Percentiles rank a stretch among this genome's conserved stretches.
Evolutionary conservation across 306 rosid species (phyloP).

Genomic region (Cyamopsis tetragonoloba): DNA sequence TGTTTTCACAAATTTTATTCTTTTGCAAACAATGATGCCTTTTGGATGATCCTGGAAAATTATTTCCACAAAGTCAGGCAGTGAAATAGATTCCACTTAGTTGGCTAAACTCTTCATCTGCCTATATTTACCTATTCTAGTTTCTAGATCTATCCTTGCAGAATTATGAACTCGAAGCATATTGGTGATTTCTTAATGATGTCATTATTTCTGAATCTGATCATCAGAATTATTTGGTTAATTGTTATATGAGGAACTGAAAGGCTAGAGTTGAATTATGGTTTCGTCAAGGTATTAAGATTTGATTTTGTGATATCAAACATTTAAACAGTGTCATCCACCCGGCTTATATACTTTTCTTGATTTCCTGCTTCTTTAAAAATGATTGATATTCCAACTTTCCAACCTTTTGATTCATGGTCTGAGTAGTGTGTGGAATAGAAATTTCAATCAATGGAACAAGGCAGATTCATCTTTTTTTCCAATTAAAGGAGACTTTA

Average conservation of each 20-base stretch:
- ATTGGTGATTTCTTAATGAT: no score
- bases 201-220: constrained; percentile 2
- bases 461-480: constrained; percentile 25
- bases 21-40: neutral
- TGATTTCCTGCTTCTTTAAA: neutral
- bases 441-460: constrained; percentile 32
- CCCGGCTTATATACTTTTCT: neutral
- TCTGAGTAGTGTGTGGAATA: constrained; percentile 47
- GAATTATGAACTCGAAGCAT: no score
- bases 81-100: neutral
- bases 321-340: neutral
- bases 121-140: neutral
- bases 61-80: neutral
- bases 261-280: neutral
- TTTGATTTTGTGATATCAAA: neutral
- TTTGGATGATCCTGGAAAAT: neutral
- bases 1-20: neutral
- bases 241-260: neutral
- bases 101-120: neutral
- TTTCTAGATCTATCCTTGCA: no score
- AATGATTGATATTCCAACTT: neutral
- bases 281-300: neutral
- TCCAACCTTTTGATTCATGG: constrained; percentile 25
- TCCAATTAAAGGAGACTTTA: constrained; percentile 41
- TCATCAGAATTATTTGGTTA: neutral